Percentiles rank a stretch among this genome's conserved stretches.
These are phyloP conservation scores for Mycena pura DNA, from an alignment of 768 basidiomycete species.

Conservation along the genomic window DNA sequence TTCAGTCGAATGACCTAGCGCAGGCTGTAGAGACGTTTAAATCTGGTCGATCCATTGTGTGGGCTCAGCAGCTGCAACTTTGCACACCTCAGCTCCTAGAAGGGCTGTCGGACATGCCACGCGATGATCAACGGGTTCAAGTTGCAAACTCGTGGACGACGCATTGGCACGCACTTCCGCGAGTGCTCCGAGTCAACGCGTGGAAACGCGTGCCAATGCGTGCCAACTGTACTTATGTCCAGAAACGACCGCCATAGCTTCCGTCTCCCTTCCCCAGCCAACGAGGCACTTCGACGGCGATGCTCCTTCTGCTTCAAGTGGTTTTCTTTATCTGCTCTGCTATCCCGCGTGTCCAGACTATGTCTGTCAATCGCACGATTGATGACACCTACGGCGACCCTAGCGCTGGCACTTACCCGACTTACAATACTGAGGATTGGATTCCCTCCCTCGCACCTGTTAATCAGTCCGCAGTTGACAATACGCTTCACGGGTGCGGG, in stretches of 20 bases:
- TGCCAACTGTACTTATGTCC: too few relatives aligned
- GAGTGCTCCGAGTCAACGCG: too few relatives aligned
- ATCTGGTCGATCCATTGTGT: not conserved
- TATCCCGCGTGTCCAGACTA: constrained; percentile 8
- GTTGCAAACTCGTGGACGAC: too few relatives aligned
- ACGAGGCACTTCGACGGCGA: constrained; percentile 8
- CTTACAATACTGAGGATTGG: constrained; percentile 10
- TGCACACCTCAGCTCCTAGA: not conserved
- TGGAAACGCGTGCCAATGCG: too few relatives aligned
- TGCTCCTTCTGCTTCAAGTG: constrained; percentile 14
- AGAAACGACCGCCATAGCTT: too few relatives aligned
- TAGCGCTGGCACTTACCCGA: constrained; percentile 6
- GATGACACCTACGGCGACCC: constrained; percentile 15
- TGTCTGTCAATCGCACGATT: constrained; percentile 17
- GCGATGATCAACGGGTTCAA: too few relatives aligned
- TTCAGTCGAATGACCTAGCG: not conserved
- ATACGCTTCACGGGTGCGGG: constrained; percentile 14
- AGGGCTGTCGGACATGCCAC: too few relatives aligned
- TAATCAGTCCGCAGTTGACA: constrained; percentile 5
- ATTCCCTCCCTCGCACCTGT: constrained; percentile 7
- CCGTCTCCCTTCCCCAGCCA: constrained; percentile 11
- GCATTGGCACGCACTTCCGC: too few relatives aligned
- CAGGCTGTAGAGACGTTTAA: not conserved
- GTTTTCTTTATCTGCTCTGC: constrained; percentile 8
- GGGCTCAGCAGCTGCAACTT: not conserved